phyloP scores from a whole-genome alignment of 306 rosid species.

The Lupinus albus region DNA sequence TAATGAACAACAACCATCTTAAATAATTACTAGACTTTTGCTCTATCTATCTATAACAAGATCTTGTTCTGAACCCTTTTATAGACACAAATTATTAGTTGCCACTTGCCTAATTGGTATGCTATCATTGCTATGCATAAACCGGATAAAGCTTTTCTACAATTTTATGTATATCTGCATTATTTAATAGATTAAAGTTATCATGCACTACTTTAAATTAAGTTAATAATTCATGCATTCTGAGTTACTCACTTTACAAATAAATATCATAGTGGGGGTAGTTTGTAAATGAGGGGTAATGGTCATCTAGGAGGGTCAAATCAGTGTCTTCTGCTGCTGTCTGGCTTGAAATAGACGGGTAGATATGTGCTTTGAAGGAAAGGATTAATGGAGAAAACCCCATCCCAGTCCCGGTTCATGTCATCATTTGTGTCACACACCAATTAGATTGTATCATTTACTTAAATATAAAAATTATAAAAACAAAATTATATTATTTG shows the following conservation, averaged over 20 bases:
- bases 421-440: too few relatives aligned
- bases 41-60: not conserved
- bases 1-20: slow-evolving; percentile 47
- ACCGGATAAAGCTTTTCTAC: not conserved
- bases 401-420: too few relatives aligned
- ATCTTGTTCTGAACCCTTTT: slow-evolving; percentile 37
- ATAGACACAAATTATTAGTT: slow-evolving; percentile 39
- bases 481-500: too few relatives aligned
- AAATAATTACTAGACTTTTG: not conserved
- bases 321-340: slow-evolving; percentile 67
- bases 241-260: too few relatives aligned
- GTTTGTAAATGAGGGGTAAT: slow-evolving; percentile 45
- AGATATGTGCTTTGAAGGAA: slow-evolving; percentile 26
- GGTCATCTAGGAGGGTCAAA: slow-evolving; percentile 53
- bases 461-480: too few relatives aligned
- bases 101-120: slow-evolving; percentile 25
- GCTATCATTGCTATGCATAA: slow-evolving; percentile 28
- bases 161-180: too few relatives aligned
- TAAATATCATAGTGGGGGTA: slow-evolving; percentile 29
- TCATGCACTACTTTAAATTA: too few relatives aligned
- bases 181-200: too few relatives aligned
- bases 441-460: too few relatives aligned
- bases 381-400: slow-evolving; percentile 20
- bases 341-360: slow-evolving; percentile 41
- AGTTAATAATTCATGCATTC: too few relatives aligned